phyloP scores from a whole-genome alignment of 2,329 filamentous ascomycete species.

The Talaromyces sp. region DNA sequence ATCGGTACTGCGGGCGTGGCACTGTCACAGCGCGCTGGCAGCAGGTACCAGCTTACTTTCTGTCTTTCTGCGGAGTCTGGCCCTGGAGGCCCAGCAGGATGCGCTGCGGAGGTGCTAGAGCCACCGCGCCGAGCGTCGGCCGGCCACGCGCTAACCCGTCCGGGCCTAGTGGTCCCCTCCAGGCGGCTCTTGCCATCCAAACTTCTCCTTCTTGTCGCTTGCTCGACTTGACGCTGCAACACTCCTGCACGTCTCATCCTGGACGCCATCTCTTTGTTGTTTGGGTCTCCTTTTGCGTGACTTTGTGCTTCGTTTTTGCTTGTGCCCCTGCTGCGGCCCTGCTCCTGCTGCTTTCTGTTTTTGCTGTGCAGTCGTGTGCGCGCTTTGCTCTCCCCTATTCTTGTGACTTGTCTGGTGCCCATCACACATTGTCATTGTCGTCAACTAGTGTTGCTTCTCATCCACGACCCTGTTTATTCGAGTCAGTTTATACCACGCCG shows the following conservation, averaged over 20 bases:
- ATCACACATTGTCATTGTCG: neutral
- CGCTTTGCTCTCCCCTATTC: neutral
- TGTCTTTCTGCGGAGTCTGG: neutral
- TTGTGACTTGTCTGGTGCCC: neutral
- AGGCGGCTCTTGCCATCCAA: slow-evolving; percentile 25
- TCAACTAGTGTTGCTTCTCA: neutral
- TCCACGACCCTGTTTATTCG: neutral
- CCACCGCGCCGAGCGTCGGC: neutral
- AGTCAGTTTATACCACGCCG: neutral
- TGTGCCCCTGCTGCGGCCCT: neutral
- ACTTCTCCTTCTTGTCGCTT: slow-evolving; percentile 19
- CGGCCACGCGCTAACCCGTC: slow-evolving; percentile 4
- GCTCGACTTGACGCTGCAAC: slow-evolving; percentile 6
- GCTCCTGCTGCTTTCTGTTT: neutral
- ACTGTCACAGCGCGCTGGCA: too few relatives aligned
- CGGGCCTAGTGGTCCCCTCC: slow-evolving; percentile 18
- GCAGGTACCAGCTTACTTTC: neutral
- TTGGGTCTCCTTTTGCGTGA: neutral
- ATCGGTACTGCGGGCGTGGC: neutral
- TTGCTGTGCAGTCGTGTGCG: neutral
- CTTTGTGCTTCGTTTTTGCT: neutral
- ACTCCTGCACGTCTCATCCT: neutral
- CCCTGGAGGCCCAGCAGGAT: neutral
- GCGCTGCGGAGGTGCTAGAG: neutral
- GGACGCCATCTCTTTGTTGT: neutral